Base-by-base conservation (phyloP, 164 flowering plant species). In the Nelumbo lutea region DNA sequence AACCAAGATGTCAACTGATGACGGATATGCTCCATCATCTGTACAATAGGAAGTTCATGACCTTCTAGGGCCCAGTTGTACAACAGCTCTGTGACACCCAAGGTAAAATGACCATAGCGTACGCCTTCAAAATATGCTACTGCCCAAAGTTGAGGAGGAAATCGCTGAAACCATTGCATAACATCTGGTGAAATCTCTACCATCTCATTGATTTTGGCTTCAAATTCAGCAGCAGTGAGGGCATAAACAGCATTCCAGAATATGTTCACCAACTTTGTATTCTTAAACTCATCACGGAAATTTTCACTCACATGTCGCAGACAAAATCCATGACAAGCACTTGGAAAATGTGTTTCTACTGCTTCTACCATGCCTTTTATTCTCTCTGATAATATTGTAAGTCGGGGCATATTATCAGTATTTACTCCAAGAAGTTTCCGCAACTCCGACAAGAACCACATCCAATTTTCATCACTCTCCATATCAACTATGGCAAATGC, bases 171-270 rank as follows among this genome's bases (percentile, higher is more conserved):
- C 98, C 98, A 94, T 9, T 78, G 77, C 66, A 90, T 62, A 40
- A 91, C 88, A 70, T 91, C 97, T 69, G 78, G 90, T 40, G 91
- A 85, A 59, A 94, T 79, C 72, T 85, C 93, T 40, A 80, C 82
- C 98, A 94, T 94, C 81, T 94, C 98, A 62, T 87, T 46, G 8
- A 91, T 79, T 78, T 86, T 91, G 72, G 82, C 78, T 58, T 94
- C 97, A 78, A 94, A 94, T 71, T 94, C 98, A 55, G 72, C 80
- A 38, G 91, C 68, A 4, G 98, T 91, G 72, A 91, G 92, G 6
- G 97, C 93, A 81, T 94, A 94, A 3, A 88, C 98, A 65, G 98
- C 97, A 83, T 83, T 94, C 98, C 98, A 94, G 64, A 94, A 94
- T 45, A 94, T 91, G 75, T 94, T 94, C 65, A 85, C 83, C 77